Conservation (phyloP, 2,329 filamentous ascomycete genomes). For the Colletotrichum limetticola region DNA sequence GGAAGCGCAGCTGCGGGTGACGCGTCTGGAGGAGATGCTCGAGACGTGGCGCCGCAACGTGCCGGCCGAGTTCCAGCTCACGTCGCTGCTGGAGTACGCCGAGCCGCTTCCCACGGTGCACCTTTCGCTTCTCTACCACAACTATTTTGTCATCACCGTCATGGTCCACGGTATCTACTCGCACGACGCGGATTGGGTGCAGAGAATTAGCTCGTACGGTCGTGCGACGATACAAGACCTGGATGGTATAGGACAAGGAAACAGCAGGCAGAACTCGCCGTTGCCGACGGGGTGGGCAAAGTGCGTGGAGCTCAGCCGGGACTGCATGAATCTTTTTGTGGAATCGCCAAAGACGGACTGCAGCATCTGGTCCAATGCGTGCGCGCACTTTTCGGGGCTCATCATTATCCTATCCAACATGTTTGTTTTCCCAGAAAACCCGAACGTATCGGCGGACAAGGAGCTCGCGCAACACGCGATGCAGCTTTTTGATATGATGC, state of each 20-base stretch:
- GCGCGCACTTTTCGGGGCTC: slow-evolving; percentile 46
- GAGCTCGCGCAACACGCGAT: slow-evolving; percentile 42
- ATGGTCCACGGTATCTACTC: slow-evolving; percentile 52
- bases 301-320: slow-evolving; percentile 46
- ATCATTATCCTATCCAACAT: slow-evolving; percentile 48
- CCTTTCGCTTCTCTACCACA: slow-evolving; percentile 51
- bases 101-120: slow-evolving; percentile 43
- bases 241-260: slow-evolving; percentile 9
- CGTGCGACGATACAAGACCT: slow-evolving; percentile 39
- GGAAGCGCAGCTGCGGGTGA: slow-evolving; percentile 44
- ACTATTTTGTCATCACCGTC: slow-evolving; percentile 48
- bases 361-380: slow-evolving; percentile 43
- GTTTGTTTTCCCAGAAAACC: slow-evolving; percentile 42
- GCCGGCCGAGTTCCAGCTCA: slow-evolving; percentile 46
- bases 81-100: slow-evolving; percentile 39
- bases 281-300: slow-evolving; percentile 45
- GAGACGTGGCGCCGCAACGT: slow-evolving; percentile 49
- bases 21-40: slow-evolving; percentile 44
- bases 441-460: slow-evolving; percentile 41
- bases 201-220: slow-evolving; percentile 43
- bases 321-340: slow-evolving; percentile 47
- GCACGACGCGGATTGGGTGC: slow-evolving; percentile 50
- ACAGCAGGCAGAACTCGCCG: slow-evolving; percentile 32
- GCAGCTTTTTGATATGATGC: slow-evolving; percentile 40
- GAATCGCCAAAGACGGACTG: slow-evolving; percentile 44